These are phyloP conservation scores for Globisporangium echinulatum DNA, from an alignment of 352 stramenopile genomes.

Conservation along the genomic window DNA sequence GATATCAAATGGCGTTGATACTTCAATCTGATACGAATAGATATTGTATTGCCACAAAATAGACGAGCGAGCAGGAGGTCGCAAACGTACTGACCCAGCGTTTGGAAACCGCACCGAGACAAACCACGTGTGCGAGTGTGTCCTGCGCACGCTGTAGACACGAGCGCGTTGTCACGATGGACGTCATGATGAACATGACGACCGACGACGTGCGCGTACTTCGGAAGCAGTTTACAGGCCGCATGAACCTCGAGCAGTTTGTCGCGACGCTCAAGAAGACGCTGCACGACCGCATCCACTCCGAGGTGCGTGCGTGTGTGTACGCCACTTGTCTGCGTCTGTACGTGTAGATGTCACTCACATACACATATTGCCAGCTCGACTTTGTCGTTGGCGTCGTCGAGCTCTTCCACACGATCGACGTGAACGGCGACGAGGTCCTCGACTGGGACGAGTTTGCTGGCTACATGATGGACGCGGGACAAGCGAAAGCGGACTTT, in stretches of 20 bases:
- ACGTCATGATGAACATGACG: constrained; percentile 86
- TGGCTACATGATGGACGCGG: constrained; percentile 77
- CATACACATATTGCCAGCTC: constrained; percentile 20
- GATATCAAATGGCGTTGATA: too few species aligned
- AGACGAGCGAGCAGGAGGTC: too few species aligned
- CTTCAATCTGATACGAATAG: too few species aligned
- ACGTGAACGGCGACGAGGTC: constrained; percentile 82
- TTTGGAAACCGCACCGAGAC: too few species aligned
- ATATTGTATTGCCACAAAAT: too few species aligned
- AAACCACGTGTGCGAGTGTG: too few species aligned
- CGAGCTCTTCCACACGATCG: constrained; percentile 88
- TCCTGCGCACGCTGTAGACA: not conserved
- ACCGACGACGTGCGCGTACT: constrained; percentile 66
- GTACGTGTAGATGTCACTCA: not conserved
- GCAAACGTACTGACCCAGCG: too few species aligned
- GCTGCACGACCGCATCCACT: constrained; percentile 58
- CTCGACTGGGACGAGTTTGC: constrained; percentile 91
- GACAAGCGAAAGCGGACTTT: constrained; percentile 50
- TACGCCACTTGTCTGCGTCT: not conserved
- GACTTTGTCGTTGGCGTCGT: constrained; percentile 82
- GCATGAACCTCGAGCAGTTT: constrained; percentile 57
- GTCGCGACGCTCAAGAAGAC: constrained; percentile 64
- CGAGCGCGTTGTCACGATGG: constrained; percentile 27
- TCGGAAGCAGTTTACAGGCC: constrained; percentile 41
- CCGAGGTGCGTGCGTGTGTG: constrained; percentile 19